Percentiles rank a stretch among this genome's conserved stretches.
These are phyloP conservation scores for Neohortaea acidophila DNA, from an alignment of 495 filamentous ascomycete species.

Conservation along the genomic window DNA sequence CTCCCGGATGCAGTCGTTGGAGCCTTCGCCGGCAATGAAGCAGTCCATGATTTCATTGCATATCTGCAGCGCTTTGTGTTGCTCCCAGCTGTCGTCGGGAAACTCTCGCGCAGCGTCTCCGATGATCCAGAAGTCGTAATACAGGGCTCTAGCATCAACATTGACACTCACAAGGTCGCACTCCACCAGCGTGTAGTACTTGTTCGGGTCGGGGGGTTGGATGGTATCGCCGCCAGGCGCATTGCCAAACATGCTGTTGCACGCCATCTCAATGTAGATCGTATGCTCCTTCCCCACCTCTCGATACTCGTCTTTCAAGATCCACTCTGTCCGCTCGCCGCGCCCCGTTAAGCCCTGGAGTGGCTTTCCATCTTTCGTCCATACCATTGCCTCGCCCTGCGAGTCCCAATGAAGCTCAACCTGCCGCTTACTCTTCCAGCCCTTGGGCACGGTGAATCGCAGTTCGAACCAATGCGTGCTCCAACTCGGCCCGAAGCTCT, in stretches of 20 bases:
- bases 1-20: slow-evolving; percentile 57
- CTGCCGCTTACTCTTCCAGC: slow-evolving; percentile 54
- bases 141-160: slow-evolving; percentile 63
- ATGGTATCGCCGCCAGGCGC: slow-evolving; percentile 70
- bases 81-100: slow-evolving; percentile 38
- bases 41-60: slow-evolving; percentile 77
- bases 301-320: slow-evolving; percentile 60
- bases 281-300: slow-evolving; percentile 66
- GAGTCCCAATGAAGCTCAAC: slow-evolving; percentile 94
- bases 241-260: slow-evolving; percentile 97
- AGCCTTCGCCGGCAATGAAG: slow-evolving; percentile 64
- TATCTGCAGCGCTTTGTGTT: slow-evolving; percentile 68
- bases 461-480: slow-evolving; percentile 97
- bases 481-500: slow-evolving; percentile 85
- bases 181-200: slow-evolving; percentile 54
- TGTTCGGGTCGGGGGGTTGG: slow-evolving; percentile 73
- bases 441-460: slow-evolving; percentile 55
- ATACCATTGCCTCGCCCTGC: slow-evolving; percentile 81
- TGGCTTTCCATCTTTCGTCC: slow-evolving; percentile 72
- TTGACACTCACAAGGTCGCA: slow-evolving; percentile 89
- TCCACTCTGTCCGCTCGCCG: slow-evolving; percentile 78
- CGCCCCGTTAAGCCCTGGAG: slow-evolving; percentile 88
- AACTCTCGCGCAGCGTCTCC: slow-evolving; percentile 34
- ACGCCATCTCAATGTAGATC: slow-evolving; percentile 96
- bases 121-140: slow-evolving; percentile 90